These are phyloP conservation scores for Citrullus mucosospermus DNA, from an alignment of 306 rosid genomes.

Conservation along the genomic window DNA sequence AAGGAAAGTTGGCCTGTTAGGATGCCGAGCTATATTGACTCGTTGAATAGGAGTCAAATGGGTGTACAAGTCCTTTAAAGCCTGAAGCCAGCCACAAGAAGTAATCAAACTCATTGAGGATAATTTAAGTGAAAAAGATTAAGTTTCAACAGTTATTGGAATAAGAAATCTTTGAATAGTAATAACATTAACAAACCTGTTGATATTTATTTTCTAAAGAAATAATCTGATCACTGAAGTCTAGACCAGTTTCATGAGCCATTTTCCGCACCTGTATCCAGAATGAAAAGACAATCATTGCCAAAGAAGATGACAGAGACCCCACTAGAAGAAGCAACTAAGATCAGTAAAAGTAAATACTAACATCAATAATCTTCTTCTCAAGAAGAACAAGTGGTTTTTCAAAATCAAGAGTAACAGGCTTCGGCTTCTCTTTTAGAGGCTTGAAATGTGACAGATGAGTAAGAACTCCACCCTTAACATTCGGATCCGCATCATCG, in stretches of 20 bases:
- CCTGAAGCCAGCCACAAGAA: slow-evolving; percentile 41
- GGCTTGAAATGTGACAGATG: slow-evolving; percentile 81
- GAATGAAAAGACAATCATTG: not conserved
- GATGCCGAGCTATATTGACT: slow-evolving; percentile 79
- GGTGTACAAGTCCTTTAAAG: slow-evolving; percentile 50
- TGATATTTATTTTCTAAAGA: slow-evolving; percentile 59
- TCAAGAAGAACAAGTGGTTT: slow-evolving; percentile 64
- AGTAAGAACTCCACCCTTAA: slow-evolving; percentile 57
- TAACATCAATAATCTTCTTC: slow-evolving; percentile 78
- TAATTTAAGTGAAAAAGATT: not conserved
- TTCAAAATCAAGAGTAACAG: slow-evolving; percentile 69
- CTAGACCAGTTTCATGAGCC: slow-evolving; percentile 84
- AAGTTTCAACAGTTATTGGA: not conserved
- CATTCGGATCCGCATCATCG: slow-evolving; percentile 67
- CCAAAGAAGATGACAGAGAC: slow-evolving; percentile 1
- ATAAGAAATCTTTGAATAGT: not conserved
- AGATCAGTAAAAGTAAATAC: slow-evolving; percentile 8
- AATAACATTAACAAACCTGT: slow-evolving; percentile 36
- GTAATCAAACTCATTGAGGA: slow-evolving; percentile 2
- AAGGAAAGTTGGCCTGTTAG: slow-evolving; percentile 92
- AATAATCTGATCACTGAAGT: slow-evolving; percentile 75
- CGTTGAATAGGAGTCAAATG: slow-evolving; percentile 80
- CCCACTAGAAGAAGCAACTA: slow-evolving; percentile 8
- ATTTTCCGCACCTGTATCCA: slow-evolving; percentile 60
- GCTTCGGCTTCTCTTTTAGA: slow-evolving; percentile 57